phyloP scores from a whole-genome alignment of 1,284 basidiomycete genomes.

The Ganoderma meredithae region DNA sequence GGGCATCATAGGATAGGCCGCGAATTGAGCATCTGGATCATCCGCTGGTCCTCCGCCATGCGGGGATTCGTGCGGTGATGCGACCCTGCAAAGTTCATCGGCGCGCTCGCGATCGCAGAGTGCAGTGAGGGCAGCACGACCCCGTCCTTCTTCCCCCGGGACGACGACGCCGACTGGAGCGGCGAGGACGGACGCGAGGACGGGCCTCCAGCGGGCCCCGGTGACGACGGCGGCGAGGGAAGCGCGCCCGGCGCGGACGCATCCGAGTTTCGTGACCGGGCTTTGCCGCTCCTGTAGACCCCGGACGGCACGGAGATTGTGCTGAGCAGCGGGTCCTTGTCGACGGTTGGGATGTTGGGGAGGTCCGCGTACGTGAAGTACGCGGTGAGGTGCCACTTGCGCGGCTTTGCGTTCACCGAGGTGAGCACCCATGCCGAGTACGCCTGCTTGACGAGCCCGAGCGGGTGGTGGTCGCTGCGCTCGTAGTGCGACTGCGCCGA shows the following conservation, averaged over 20 bases:
- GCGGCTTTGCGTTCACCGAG: slow-evolving; percentile 52
- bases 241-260: slow-evolving; percentile 38
- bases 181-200: slow-evolving; percentile 31
- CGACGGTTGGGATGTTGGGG: slow-evolving; percentile 62
- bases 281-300: slow-evolving; percentile 67
- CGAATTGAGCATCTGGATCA: slow-evolving; percentile 68
- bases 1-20: slow-evolving; percentile 45
- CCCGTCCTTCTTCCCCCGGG: slow-evolving; percentile 32
- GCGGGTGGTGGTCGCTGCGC: slow-evolving; percentile 57
- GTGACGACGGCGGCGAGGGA: slow-evolving; percentile 38
- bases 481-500: slow-evolving; percentile 67
- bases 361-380: slow-evolving; percentile 72
- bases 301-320: slow-evolving; percentile 61
- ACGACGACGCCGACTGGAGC: slow-evolving; percentile 26
- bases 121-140: slow-evolving; percentile 41
- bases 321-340: slow-evolving; percentile 59
- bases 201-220: slow-evolving; percentile 28
- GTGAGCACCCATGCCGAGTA: slow-evolving; percentile 68
- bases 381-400: slow-evolving; percentile 70
- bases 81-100: slow-evolving; percentile 32
- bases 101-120: slow-evolving; percentile 36
- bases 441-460: slow-evolving; percentile 67
- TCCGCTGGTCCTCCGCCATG: slow-evolving; percentile 64
- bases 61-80: slow-evolving; percentile 48
- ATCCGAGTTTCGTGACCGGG: slow-evolving; percentile 54